These are phyloP conservation scores for Kregervanrija fluxuum DNA, from an alignment of 805 yeast genomes.

Conservation along the genomic window DNA sequence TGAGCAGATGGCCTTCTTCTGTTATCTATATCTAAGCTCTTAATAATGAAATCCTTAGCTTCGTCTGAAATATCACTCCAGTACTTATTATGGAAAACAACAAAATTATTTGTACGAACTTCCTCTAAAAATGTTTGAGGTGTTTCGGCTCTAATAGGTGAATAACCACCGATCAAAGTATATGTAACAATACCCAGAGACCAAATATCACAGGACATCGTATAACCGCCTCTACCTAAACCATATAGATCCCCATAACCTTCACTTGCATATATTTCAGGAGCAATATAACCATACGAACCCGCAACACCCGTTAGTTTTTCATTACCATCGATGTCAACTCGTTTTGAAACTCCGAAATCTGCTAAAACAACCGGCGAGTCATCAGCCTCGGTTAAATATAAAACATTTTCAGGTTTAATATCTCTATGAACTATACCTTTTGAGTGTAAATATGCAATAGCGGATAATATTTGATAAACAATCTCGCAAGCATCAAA, in stretches of 20 bases:
- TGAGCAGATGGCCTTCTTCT: constrained; percentile 59
- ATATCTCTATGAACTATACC: constrained; percentile 90
- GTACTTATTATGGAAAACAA: constrained; percentile 79
- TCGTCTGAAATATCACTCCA: constrained; percentile 77
- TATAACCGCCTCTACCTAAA: constrained; percentile 60
- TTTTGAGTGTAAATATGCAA: constrained; percentile 64
- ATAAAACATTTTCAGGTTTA: constrained; percentile 89
- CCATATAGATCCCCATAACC: constrained; percentile 31
- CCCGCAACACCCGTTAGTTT: constrained; percentile 42
- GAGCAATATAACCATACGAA: constrained; percentile 94
- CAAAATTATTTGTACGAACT: constrained; percentile 63
- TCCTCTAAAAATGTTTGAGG: constrained; percentile 77
- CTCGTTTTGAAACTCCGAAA: constrained; percentile 87
- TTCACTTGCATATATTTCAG: constrained; percentile 72
- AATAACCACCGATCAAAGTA: constrained; percentile 84
- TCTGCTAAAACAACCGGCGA: constrained; percentile 85
- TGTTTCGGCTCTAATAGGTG: constrained; percentile 83
- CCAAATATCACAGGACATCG: constrained; percentile 96
- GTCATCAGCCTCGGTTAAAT: constrained; percentile 50
- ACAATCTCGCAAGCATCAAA: constrained; percentile 74
- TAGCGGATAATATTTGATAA: constrained; percentile 68
- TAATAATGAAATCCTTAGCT: constrained; percentile 72
- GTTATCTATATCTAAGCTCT: constrained; percentile 65
- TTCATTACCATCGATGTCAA: constrained; percentile 25
- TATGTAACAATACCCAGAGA: constrained; percentile 89